Percentiles rank a stretch among this genome's conserved stretches.
Conservation (phyloP, 73 alveolate genomes). For the Blepharisma japonicum region DNA sequence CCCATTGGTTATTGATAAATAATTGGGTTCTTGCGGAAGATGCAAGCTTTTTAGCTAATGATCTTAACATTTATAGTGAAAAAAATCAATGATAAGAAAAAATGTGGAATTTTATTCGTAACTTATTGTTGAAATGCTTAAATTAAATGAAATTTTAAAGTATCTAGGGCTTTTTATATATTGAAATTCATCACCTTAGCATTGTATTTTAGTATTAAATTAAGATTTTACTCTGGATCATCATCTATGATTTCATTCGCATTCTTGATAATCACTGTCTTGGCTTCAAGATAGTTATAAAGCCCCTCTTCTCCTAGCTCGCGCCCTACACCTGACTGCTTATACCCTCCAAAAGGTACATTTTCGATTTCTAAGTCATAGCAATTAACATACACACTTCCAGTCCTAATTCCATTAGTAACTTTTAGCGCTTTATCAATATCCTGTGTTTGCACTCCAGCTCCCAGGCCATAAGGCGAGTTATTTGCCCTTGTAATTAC, state of each 20-base stretch:
- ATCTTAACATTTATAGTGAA: too few species aligned
- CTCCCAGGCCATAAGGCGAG: constrained; percentile 87
- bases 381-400: constrained; percentile 76
- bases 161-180: too few species aligned
- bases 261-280: constrained; percentile 40
- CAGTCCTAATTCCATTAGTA: constrained; percentile 75
- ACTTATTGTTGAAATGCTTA: too few species aligned
- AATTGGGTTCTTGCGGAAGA: too few species aligned
- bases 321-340: constrained; percentile 86
- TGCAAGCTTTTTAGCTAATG: too few species aligned
- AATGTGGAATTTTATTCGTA: too few species aligned
- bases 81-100: too few species aligned
- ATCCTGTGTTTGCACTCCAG: constrained; percentile 75
- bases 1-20: constrained; percentile 50
- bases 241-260: constrained; percentile 19
- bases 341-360: constrained; percentile 89
- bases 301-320: constrained; percentile 68
- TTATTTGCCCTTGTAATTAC: constrained; percentile 85
- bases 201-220: too few species aligned
- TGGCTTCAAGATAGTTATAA: constrained; percentile 42
- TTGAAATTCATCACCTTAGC: too few species aligned
- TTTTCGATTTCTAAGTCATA: constrained; percentile 49
- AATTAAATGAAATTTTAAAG: too few species aligned
- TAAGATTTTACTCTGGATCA: too few species aligned
- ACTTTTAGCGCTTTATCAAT: constrained; percentile 60